Conservation (phyloP, 257 asterid genomes). For the Cinchona pubescens region DNA sequence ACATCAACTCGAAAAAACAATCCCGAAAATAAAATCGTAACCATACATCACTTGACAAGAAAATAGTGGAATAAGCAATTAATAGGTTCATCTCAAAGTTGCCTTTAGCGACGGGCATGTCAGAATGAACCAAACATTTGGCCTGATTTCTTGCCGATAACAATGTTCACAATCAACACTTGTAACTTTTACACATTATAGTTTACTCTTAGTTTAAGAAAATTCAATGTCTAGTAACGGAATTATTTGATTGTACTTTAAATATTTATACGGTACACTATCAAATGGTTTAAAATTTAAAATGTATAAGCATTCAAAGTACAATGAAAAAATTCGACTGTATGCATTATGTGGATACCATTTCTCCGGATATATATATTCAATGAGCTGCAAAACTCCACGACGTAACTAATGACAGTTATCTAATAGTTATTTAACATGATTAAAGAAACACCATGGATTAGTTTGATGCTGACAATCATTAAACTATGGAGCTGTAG, state of each 20-base stretch:
- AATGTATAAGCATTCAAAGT: no score
- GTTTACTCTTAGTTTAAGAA: no score
- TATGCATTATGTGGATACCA: not conserved
- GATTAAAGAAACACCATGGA: not conserved
- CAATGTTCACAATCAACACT: not conserved
- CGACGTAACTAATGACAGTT: not conserved
- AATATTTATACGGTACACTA: no score
- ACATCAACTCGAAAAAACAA: not conserved
- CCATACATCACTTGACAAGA: not conserved
- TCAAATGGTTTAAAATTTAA: no score
- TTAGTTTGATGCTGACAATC: not conserved
- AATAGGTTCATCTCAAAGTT: not conserved
- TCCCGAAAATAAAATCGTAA: not conserved
- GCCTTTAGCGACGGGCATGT: not conserved
- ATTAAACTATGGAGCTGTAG: not conserved
- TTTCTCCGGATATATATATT: not conserved
- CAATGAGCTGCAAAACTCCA: not conserved
- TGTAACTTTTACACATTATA: not conserved
- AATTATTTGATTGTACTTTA: no score
- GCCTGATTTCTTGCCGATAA: not conserved
- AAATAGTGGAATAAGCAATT: not conserved
- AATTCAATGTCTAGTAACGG: no score
- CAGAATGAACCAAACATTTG: not conserved
- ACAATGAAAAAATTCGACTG: no score
- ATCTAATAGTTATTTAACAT: not conserved